These are phyloP conservation scores for Sugiyamaella boreocaroliniensis DNA, from an alignment of 805 yeast species.

Conservation along the genomic window DNA sequence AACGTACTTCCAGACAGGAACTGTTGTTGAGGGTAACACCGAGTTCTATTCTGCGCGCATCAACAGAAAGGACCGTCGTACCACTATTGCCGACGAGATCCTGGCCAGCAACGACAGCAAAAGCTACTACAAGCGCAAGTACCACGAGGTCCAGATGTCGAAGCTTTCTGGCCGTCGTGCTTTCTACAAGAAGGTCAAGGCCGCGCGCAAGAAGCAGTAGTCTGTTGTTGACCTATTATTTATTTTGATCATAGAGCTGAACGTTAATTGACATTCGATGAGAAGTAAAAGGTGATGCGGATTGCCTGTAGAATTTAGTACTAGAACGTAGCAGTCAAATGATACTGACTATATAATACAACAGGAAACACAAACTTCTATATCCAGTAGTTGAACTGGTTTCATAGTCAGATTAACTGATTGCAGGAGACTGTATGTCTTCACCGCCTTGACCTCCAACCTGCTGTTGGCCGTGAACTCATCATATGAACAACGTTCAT, in stretches of 20 bases:
- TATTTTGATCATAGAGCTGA: neutral
- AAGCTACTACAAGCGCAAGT: conserved; percentile 79
- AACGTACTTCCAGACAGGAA: conserved; percentile 81
- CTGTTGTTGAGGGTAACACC: conserved; percentile 72
- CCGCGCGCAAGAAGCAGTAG: conserved; percentile 47
- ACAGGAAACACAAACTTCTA: no score
- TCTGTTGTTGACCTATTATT: neutral
- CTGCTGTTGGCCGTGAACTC: no score
- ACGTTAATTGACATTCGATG: no score
- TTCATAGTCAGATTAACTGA: no score
- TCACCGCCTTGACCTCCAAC: no score
- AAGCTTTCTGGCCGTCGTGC: conserved; percentile 60
- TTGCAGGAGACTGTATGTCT: no score
- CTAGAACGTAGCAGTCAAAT: no score
- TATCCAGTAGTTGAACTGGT: no score
- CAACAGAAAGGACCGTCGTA: conserved; percentile 64
- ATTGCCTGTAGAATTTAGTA: no score
- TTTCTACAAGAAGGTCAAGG: conserved; percentile 56
- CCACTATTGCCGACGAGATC: conserved; percentile 74
- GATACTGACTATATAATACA: no score
- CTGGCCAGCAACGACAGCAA: conserved; percentile 63
- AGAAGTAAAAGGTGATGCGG: no score
- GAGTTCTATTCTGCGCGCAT: conserved; percentile 69
- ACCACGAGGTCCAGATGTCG: conserved; percentile 65
- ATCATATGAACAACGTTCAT: no score